These are phyloP conservation scores for Tolypocladium tropicale DNA, from an alignment of 2,329 filamentous ascomycete genomes.

Conservation along the genomic window DNA sequence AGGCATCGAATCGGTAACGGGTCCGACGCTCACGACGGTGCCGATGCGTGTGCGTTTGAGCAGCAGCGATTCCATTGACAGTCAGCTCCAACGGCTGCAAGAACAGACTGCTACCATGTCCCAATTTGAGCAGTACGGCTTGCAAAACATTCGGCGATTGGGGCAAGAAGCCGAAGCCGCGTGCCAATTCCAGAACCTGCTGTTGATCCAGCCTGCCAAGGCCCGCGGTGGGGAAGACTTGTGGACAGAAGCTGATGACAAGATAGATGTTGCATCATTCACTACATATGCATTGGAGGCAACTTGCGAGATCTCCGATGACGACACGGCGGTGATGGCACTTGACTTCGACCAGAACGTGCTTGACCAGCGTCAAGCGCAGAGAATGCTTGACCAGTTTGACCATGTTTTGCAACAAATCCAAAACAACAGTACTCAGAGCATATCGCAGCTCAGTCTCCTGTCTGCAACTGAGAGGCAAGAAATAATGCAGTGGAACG, in stretches of 20 bases:
- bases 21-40: conserved; percentile 3
- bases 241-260: not conserved
- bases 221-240: not conserved
- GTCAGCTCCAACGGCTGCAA: not conserved
- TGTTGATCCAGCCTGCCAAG: conserved; percentile 2
- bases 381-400: not conserved
- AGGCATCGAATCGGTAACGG: conserved; percentile 2
- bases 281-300: conserved; percentile 2
- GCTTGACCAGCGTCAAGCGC: not conserved
- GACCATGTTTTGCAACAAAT: not conserved
- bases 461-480: not conserved
- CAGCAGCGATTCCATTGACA: not conserved
- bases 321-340: not conserved
- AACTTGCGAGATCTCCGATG: not conserved
- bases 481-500: conserved; percentile 15
- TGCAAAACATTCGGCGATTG: conserved; percentile 44
- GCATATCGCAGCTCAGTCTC: not conserved
- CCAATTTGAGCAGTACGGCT: conserved; percentile 41
- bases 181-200: conserved; percentile 34
- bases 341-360: conserved; percentile 1
- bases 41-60: not conserved
- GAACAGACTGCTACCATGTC: not conserved
- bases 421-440: not conserved
- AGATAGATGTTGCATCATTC: not conserved
- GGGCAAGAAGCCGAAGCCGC: conserved; percentile 40